Evolutionary conservation across 768 basidiomycete species (phyloP), one percentile per base, ranked within the genome.

Genomic region (Phylloporus sp.): DNA sequence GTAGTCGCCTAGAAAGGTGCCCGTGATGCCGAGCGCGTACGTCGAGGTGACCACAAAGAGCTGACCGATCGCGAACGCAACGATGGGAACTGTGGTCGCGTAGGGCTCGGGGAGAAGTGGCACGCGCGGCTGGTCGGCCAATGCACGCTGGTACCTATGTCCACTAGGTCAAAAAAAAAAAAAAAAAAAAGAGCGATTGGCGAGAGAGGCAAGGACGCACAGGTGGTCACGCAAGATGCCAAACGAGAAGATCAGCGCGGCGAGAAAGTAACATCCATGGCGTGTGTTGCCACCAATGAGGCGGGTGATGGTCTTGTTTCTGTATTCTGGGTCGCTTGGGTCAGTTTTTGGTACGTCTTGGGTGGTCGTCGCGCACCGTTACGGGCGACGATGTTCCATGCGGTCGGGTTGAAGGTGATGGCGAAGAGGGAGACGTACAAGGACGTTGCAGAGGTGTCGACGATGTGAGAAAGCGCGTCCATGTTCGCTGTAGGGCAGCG

Each of bases 301-400:
- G 58, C 85, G 85, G 54, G 94, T 95, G 52, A 97, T 84, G 0
- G 91, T 88, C 70, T 88, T 91, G 72, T 94, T 88, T 54, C 74
- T 82, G 72, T 90, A 91, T 61, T 88, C 86, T 88, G 56, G 23
- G 34, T 16, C n/a, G 18, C n/a, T 28, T 44, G n/a, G 26, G 27
- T 39, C 18, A 12, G 29, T 24, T 15, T 26, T 22, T 23, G 39
- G 22, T 12, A 16, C 26, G 23, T 24, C 23, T 6, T 6, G 24
- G 20, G 23, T 24, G 12, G 20, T 23, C 15, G 15, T 27, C 10
- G 22, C 10, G 22, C 18, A 13, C 45, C 40, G 28, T 95, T 92
- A 50, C 84, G 85, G 23, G 95, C 95, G 26, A 95, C 83, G 55
- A 93, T 83, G 70, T 99, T 99, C 95, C 95, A 99, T 52, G 87